Evolutionary conservation across 129 eudicot species (phyloP), one percentile per base, ranked within the genome.

Genomic region (Centaurea solstitialis): DNA sequence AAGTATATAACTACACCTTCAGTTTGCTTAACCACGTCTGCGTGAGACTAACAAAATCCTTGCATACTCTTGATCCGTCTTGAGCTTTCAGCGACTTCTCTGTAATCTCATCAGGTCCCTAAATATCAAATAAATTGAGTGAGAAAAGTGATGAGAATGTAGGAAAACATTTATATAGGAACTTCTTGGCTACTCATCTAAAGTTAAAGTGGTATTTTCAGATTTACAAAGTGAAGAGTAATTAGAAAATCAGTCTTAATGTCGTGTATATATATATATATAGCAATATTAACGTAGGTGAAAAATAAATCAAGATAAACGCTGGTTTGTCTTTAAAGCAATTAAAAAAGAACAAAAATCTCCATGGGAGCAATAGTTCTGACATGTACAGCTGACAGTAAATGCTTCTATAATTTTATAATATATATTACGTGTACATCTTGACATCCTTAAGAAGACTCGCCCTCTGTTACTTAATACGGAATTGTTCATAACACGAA

Each of bases 31-130:
- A 86, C 99, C 99, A 95, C 64, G 90, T 80, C 86, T 88, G 97
- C 9, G 88, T 97, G 81, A 89, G 84, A 70, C 88, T 80, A 71
- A 95, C 97, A 85, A 95, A 92, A 87, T 95, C 97, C 79, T 89
- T 90, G 75, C 99, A 95, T 28, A 76, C 79, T 62, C 81, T 84
- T 75, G 97, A 89, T 24, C 94, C 94, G 70, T 95, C 97, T 69
- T 15, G 83, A 82, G 87, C 89, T 39, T 82, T 70, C 64, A 95
- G 97, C 37, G 97, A 87, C 83, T 88, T 95, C 65, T 95, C 93
- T 71, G 82, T 82, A 74, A 95, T 95, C 87, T 95, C 99, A 85
- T 90, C 99, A 81, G 88, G 93, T 80, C 94, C 87, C 99, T 95
- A 93, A 80, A 90, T 53, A 85, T 73, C 35, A 74, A 74, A 72